phyloP scores from a whole-genome alignment of 495 filamentous ascomycete species.

The Penicillium paxilli region DNA sequence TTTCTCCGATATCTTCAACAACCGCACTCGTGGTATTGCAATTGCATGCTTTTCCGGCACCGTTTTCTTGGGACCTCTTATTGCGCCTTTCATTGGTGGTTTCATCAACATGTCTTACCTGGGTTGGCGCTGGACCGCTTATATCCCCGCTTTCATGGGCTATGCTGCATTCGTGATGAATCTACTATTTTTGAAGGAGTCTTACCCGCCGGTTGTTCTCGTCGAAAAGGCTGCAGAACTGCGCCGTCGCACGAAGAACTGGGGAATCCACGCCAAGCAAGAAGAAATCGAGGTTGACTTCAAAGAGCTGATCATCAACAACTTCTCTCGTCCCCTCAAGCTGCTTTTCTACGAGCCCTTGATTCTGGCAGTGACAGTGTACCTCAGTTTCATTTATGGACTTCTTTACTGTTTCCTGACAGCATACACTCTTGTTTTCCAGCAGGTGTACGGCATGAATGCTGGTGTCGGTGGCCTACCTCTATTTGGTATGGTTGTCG shows the following conservation, averaged over 20 bases:
- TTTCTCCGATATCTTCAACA: slow-evolving; percentile 88
- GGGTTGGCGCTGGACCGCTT: slow-evolving; percentile 90
- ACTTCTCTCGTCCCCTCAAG: slow-evolving; percentile 32
- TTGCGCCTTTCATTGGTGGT: slow-evolving; percentile 85
- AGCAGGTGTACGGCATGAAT: slow-evolving; percentile 38
- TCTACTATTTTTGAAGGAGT: slow-evolving; percentile 76
- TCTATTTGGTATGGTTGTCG: slow-evolving; percentile 44
- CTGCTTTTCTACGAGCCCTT: slow-evolving; percentile 30
- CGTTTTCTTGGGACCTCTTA: slow-evolving; percentile 79
- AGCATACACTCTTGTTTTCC: slow-evolving; percentile 44
- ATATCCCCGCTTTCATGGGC: slow-evolving; percentile 75
- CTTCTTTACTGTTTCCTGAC: slow-evolving; percentile 48
- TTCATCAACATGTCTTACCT: slow-evolving; percentile 56
- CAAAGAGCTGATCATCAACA: slow-evolving; percentile 50
- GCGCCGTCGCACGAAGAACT: slow-evolving; percentile 81
- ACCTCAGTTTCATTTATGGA: slow-evolving; percentile 42
- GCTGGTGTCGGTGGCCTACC: slow-evolving; percentile 40
- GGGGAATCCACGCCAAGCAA: slow-evolving; percentile 93
- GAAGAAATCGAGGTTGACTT: slow-evolving; percentile 91
- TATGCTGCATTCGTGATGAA: slow-evolving; percentile 67
- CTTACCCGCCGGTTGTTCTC: slow-evolving; percentile 82
- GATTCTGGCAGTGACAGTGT: slow-evolving; percentile 29
- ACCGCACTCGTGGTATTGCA: slow-evolving; percentile 67
- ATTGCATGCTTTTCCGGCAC: slow-evolving; percentile 77
- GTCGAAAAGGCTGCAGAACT: slow-evolving; percentile 76